These are phyloP conservation scores for Saccharomycopsis sp. DNA, from an alignment of 805 yeast species.

Conservation along the genomic window DNA sequence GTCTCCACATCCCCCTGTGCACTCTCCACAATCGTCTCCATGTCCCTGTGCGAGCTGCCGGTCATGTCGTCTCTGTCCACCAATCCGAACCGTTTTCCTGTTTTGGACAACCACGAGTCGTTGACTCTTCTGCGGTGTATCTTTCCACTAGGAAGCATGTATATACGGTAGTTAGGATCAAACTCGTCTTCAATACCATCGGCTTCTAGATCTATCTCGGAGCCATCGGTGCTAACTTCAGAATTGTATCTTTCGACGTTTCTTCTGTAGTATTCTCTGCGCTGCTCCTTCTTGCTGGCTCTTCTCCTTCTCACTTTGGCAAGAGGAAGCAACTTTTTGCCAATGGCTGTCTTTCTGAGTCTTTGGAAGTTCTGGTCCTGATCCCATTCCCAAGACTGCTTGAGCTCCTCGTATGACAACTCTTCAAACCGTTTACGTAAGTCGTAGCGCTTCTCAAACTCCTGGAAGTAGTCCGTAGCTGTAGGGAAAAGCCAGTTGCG, in stretches of 20 bases:
- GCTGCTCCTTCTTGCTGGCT: slow-evolving; percentile 21
- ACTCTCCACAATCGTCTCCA: slow-evolving; percentile 43
- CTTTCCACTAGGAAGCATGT: slow-evolving; percentile 71
- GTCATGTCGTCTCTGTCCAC: slow-evolving; percentile 45
- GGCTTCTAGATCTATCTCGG: slow-evolving; percentile 22
- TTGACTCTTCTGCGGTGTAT: slow-evolving; percentile 38
- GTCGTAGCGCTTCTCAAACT: slow-evolving; percentile 61
- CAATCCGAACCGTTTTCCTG: slow-evolving; percentile 36
- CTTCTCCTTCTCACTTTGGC: slow-evolving; percentile 26
- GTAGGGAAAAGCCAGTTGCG: slow-evolving; percentile 52
- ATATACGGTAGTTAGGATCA: slow-evolving; percentile 40
- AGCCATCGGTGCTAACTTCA: background rate
- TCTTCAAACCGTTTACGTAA: slow-evolving; percentile 66
- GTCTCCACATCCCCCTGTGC: slow-evolving; percentile 3
- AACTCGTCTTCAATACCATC: slow-evolving; percentile 23
- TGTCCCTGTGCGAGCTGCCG: slow-evolving; percentile 51
- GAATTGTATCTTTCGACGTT: slow-evolving; percentile 16
- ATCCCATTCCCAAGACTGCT: slow-evolving; percentile 72
- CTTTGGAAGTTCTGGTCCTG: slow-evolving; percentile 35
- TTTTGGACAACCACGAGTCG: slow-evolving; percentile 26
- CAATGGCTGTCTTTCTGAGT: slow-evolving; percentile 25
- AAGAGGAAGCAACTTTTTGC: slow-evolving; percentile 1
- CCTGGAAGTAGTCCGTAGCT: slow-evolving; percentile 75
- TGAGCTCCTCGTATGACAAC: slow-evolving; percentile 63
- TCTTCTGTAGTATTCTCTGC: background rate